Evolutionary conservation across 2,329 filamentous ascomycete genomes (phyloP).

Genomic region (Trichoderma sp.): DNA sequence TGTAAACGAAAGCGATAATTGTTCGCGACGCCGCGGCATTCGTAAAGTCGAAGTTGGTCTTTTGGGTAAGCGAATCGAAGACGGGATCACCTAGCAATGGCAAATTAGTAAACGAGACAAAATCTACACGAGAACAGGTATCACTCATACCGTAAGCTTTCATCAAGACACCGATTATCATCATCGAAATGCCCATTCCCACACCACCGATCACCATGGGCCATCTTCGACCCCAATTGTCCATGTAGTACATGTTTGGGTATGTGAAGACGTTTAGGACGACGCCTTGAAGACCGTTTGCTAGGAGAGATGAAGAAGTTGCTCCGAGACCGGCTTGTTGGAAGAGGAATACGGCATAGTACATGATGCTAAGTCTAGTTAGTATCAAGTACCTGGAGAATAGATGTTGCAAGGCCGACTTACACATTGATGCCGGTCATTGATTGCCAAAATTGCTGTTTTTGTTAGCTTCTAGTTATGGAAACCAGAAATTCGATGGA

Average conservation of each 20-base stretch:
- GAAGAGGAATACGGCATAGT: conserved; percentile 23
- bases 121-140: too few relatives aligned
- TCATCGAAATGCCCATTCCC: conserved; percentile 23
- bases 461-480: background rate
- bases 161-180: conserved; percentile 23
- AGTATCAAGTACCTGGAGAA: background rate
- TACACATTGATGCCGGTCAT: conserved; percentile 24
- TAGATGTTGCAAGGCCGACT: background rate
- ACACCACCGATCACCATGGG: conserved; percentile 23
- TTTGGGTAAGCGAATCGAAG: conserved; percentile 19
- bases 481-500: too few relatives aligned
- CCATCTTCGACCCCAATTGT: conserved; percentile 23
- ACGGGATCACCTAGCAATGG: background rate
- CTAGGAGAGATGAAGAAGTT: conserved; percentile 21
- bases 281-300: conserved; percentile 22
- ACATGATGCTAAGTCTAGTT: conserved; percentile 20
- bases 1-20: conserved; percentile 63
- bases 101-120: background rate
- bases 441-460: conserved; percentile 24
- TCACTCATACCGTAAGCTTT: conserved; percentile 6
- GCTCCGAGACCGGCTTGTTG: conserved; percentile 21
- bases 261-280: conserved; percentile 23
- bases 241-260: conserved; percentile 25
- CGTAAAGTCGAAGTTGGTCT: conserved; percentile 25
- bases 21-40: conserved; percentile 57